These are phyloP conservation scores for Hibiscus mutabilis DNA, from an alignment of 345 rosid genomes.

Conservation along the genomic window DNA sequence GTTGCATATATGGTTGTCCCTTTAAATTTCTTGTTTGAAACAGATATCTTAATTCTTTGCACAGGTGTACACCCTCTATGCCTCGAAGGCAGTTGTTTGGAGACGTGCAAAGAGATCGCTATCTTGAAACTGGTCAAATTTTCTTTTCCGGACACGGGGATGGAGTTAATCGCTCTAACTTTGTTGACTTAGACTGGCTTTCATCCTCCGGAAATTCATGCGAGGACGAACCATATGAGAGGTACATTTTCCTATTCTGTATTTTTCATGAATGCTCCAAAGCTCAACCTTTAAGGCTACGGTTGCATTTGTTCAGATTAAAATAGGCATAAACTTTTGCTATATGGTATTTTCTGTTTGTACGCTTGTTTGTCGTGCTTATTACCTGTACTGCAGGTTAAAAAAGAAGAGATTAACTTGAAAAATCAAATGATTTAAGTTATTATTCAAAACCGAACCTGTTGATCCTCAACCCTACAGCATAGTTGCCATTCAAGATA, in stretches of 20 bases:
- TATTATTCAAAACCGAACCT: neutral
- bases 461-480: neutral
- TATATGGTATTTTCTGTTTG: neutral
- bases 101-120: constrained; percentile 45
- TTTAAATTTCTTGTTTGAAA: constrained; percentile 6
- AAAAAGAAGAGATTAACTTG: neutral
- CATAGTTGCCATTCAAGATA: neutral
- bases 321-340: neutral
- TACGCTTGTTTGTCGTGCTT: neutral
- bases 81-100: constrained; percentile 74
- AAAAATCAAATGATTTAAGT: neutral
- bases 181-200: constrained; percentile 87
- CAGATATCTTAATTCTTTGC: constrained; percentile 11
- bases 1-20: neutral
- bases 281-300: constrained; percentile 7
- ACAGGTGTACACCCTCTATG: constrained; percentile 72
- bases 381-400: neutral
- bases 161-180: constrained; percentile 68
- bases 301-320: neutral
- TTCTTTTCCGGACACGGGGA: constrained; percentile 64
- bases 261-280: neutral
- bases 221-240: constrained; percentile 75
- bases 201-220: constrained; percentile 90
- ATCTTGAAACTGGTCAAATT: constrained; percentile 41
- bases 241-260: constrained; percentile 43